Evolutionary conservation across 441 rosid genomes (phyloP).

Genomic region (Pelargonium citronellum): DNA sequence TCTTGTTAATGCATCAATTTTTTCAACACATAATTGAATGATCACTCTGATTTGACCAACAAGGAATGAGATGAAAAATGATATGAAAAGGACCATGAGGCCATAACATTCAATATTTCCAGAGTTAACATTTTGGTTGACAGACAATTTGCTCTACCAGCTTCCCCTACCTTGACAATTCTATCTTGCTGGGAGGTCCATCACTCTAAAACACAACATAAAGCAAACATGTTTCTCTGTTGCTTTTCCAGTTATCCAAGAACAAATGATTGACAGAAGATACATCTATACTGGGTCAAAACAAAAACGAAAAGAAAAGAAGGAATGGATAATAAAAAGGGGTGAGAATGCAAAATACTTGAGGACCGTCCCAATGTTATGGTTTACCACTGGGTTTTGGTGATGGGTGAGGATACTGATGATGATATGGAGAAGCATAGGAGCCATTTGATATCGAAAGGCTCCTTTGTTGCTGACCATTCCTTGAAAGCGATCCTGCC

Average conservation of each 20-base stretch:
- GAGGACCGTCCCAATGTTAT: slow-evolving; percentile 16
- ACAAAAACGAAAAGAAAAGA: slow-evolving; percentile 10
- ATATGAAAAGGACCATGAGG: neutral
- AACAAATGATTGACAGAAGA: slow-evolving; percentile 36
- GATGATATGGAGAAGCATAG: slow-evolving; percentile 47
- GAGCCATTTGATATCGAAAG: slow-evolving; percentile 43
- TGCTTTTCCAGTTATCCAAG: slow-evolving; percentile 32
- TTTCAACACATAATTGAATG: too few species aligned
- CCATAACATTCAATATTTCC: slow-evolving; percentile 25
- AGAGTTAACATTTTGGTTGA: slow-evolving; percentile 24
- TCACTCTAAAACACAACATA: slow-evolving; percentile 31
- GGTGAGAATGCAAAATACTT: too few species aligned
- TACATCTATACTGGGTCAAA: slow-evolving; percentile 30
- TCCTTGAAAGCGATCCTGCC: slow-evolving; percentile 49
- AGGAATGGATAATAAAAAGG: too few species aligned
- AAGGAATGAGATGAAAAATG: too few species aligned
- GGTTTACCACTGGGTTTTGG: slow-evolving; percentile 53
- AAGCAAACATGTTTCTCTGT: slow-evolving; percentile 26
- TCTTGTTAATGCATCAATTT: too few species aligned
- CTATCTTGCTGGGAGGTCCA: slow-evolving; percentile 21
- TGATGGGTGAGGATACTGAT: slow-evolving; percentile 27
- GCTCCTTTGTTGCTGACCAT: slow-evolving; percentile 54
- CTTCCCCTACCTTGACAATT: slow-evolving; percentile 23
- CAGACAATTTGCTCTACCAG: slow-evolving; percentile 21
- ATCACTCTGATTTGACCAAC: too few species aligned